Percentiles rank a stretch among this genome's conserved stretches.
Evolutionary conservation across 805 yeast species (phyloP).

Genomic region (Yamadazyma akitaensis): DNA sequence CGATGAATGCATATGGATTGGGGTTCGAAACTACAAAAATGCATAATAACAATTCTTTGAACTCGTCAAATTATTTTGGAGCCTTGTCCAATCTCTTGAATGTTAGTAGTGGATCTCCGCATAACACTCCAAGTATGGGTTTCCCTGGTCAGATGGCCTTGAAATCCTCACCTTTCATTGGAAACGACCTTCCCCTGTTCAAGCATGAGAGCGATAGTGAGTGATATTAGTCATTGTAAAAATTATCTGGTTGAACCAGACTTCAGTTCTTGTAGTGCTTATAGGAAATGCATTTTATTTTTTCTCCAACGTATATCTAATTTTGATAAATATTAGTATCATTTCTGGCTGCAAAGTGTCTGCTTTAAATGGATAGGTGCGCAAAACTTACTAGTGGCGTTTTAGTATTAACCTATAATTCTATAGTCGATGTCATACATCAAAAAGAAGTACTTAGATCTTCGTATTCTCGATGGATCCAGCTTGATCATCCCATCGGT

Average conservation of each 20-base stretch:
- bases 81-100: conserved; percentile 4
- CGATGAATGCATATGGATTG: conserved; percentile 1
- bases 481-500: conserved; percentile 73
- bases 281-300: not conserved
- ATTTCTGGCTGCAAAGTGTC: too few relatives aligned
- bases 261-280: conserved; percentile 1
- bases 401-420: not conserved
- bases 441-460: not conserved
- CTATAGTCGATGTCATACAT: conserved; percentile 1
- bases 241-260: not conserved
- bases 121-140: not conserved
- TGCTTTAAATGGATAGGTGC: not conserved
- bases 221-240: not conserved
- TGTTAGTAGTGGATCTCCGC: conserved; percentile 4
- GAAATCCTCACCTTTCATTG: conserved; percentile 5
- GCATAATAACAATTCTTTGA: conserved; percentile 1
- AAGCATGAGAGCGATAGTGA: conserved; percentile 9
- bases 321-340: too few relatives aligned
- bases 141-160: not conserved
- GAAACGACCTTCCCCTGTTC: conserved; percentile 5
- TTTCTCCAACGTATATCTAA: too few relatives aligned
- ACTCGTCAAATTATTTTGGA: not conserved
- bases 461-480: conserved; percentile 16
- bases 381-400: conserved; percentile 2
- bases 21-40: not conserved